Evolutionary conservation across 78 protist species (phyloP), one percentile per base, ranked within the genome.

Genomic region (Pigoraptor vietnamica): DNA sequence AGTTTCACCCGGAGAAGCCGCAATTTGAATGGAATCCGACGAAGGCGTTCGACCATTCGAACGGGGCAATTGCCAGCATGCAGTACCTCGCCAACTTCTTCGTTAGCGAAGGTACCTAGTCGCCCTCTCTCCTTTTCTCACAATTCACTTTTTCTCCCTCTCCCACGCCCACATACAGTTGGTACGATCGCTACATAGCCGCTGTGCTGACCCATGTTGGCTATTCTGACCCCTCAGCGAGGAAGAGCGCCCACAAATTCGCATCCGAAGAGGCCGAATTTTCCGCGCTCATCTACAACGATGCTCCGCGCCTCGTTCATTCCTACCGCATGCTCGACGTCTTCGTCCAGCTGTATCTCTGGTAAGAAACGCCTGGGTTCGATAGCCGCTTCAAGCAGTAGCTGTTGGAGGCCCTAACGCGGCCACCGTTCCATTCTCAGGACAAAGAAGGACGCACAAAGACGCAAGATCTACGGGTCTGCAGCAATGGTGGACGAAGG

Each of bases 1-100:
- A 97, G 89, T 97, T 95, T 96, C 98, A 97, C 91, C 98, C 98
- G 35, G 98, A 97, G 88, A 93, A 92, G 86, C 86, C 88, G 56
- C 24, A 39, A 0, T 96, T 96, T n/a, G 97, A 96, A 79, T 96
- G 95, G 96, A 48, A 48, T 48, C 86, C 87, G 89, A 90, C 67
- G 40, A 79, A 79, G 40, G 96, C 90, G 81, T 32, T 37, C 29
- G 37, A 21, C 2, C 95, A 96, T 89, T 67, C 95, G 0, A 88
- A 39, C 38, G 56, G 29, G 29, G 92, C 95, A 29, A 84, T 96
- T n/a, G 25, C 89, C 19, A 94, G 93, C 2, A 84, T 81, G 34
- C 95, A 94, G 37, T 94, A 94, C 91, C 86, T 92, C 37, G 81
- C 96, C 29, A 39, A 35, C 86, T 94, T 91, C 86, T 92, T 96